Evolutionary conservation across 768 basidiomycete genomes (phyloP), one percentile per base, ranked within the genome.

Genomic region (Baorangia bicolor): DNA sequence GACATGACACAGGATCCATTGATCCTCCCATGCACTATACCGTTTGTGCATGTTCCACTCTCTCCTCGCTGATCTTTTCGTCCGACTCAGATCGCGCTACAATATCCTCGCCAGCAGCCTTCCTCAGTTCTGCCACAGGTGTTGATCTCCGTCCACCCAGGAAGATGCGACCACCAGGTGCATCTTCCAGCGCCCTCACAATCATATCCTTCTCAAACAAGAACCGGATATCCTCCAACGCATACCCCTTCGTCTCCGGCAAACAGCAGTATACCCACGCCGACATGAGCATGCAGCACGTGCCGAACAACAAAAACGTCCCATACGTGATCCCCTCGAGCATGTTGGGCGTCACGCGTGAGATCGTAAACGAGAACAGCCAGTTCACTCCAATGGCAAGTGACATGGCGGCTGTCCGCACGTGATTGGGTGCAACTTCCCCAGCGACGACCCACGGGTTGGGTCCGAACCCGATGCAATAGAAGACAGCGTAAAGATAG

Each of bases 201-300:
- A 70, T 30, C 51, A 70, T 50, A 10, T 74, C 69, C 51, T 66
- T 57, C 51, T 74, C 74, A 30, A 77, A 77, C 43, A 77, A 59
- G 41, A 60, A 70, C 40, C 69, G 64, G 40, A 77, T 71, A 48
- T 77, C 75, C 63, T 77, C 76, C 38, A 77, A 58, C 14, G 71
- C 69, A 42, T 72, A 69, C 31, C 74, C 72, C 47, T 59, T 74
- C 12, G 77, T 78, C 65, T 78, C 77, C 20, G 77, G 77, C 33
- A 78, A 58, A 59, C 67, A 69, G 46, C 77, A 59, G 58, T 73
- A 73, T 25, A 68, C 68, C 73, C 71, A 78, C 9, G 41, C 51
- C 38, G 68, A 64, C 66, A 76, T 70, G 43, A 71, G 38, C 34
- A 75, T 18, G 52, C 70, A 75, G 43, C 62, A 65, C 46, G 55